phyloP scores from a whole-genome alignment of 73 alveolate genomes.

The Stentor roeselii region DNA sequence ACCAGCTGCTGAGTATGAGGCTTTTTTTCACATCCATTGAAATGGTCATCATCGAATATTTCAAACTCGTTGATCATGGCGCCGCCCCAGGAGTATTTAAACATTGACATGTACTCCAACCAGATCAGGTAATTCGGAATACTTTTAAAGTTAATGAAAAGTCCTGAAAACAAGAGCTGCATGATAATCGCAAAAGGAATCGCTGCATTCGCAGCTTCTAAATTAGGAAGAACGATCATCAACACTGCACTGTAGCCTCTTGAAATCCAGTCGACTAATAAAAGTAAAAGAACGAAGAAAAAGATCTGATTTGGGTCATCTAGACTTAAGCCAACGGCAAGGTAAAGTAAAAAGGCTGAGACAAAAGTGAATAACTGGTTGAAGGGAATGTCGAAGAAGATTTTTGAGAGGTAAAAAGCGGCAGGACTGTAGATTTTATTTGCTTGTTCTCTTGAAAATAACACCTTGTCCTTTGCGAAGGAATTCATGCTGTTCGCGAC shows the following conservation, averaged over 20 bases:
- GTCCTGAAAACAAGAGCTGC: conserved; percentile 16
- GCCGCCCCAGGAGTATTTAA: conserved; percentile 20
- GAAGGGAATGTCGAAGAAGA: background rate
- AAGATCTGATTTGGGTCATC: background rate
- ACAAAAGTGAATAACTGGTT: background rate
- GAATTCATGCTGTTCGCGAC: background rate
- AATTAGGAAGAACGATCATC: background rate
- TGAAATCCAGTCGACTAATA: background rate
- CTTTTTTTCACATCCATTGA: background rate
- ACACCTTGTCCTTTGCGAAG: background rate
- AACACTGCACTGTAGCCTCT: conserved; percentile 16
- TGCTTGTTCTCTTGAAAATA: conserved; percentile 21
- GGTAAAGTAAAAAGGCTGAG: background rate
- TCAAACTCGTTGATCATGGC: conserved; percentile 17
- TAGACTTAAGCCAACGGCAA: conserved; percentile 8
- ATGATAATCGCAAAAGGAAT: conserved; percentile 1
- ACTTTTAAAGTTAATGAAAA: conserved; percentile 16
- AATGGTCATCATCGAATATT: background rate
- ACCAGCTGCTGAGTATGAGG: background rate
- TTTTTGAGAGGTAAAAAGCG: background rate
- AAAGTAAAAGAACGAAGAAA: background rate
- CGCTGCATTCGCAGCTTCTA: conserved; percentile 20
- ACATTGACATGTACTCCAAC: conserved; percentile 23
- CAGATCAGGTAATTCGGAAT: conserved; percentile 11
- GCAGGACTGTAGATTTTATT: background rate